Evolutionary conservation across 1,284 basidiomycete genomes (phyloP).

Genomic region (Trametes polyzona): DNA sequence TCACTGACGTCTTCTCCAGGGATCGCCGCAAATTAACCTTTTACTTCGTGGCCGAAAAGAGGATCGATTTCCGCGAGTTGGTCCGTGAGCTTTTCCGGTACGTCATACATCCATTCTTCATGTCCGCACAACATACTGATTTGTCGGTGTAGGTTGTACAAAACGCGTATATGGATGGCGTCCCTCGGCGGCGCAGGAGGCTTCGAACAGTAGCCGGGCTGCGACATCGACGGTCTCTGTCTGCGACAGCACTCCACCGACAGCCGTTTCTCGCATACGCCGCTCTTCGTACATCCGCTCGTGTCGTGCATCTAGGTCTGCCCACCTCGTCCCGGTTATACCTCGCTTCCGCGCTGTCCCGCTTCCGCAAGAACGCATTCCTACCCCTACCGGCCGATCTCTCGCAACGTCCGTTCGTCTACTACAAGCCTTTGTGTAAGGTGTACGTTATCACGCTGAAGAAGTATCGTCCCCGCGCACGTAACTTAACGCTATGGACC

Average conservation of each 20-base stretch:
- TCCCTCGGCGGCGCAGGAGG: conserved; percentile 43
- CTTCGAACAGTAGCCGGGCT: conserved; percentile 31
- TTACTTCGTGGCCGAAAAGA: conserved; percentile 94
- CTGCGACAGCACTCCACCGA: background rate
- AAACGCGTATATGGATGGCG: conserved; percentile 83
- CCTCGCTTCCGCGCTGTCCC: conserved; percentile 4
- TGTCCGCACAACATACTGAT: background rate
- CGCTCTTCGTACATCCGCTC: background rate
- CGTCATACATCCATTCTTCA: conserved; percentile 22
- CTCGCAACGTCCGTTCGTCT: background rate
- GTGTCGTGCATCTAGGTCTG: background rate
- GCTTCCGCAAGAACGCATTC: background rate
- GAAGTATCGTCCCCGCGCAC: background rate
- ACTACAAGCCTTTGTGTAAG: background rate
- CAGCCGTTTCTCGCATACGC: no score
- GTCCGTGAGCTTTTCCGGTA: conserved; percentile 91
- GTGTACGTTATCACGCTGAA: conserved; percentile 3
- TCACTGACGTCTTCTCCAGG: conserved; percentile 47
- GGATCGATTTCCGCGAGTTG: conserved; percentile 97
- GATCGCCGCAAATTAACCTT: conserved; percentile 97
- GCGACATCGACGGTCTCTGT: background rate
- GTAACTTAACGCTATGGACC: conserved; percentile 6
- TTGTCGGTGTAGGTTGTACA: conserved; percentile 61
- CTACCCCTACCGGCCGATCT: background rate
- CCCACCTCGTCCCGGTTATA: background rate